Base-by-base conservation (phyloP, 345 rosid species). In the Carallia pectinifolia region DNA sequence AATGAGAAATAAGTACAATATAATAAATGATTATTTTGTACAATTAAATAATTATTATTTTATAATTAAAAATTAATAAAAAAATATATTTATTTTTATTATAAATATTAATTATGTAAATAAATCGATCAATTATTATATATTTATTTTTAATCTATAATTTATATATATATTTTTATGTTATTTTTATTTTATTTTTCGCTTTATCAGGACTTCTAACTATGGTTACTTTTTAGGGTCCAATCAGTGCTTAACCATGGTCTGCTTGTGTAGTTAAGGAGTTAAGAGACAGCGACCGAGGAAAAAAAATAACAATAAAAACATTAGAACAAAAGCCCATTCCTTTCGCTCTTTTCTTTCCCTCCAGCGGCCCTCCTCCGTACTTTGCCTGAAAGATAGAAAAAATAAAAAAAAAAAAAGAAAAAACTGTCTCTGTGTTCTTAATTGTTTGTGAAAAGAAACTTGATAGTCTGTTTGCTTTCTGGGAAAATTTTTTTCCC, bases 191-290 rank as follows among this genome's bases (percentile, higher is more conserved):
- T 23, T 23, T 23, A 23, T 23, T 23, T 60, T 61, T 40, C 17
- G 52, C 9, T 9, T 31, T 31, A 16, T 23, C 9, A 0, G 59
- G 13, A 0, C 9, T 54, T 54, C 8, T 9, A 77, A 86, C 87
- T 65, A 72, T 73, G 79, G 87, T 82, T 83, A 77, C 53, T 53
- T 65, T 62, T 62, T 74, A 47, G 61, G 71, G 1, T 19, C 62
- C 16, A 12, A n/a, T 40, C 50, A 7, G 48, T 19, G 29, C 77
- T 73, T 73, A 84, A 81, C 83, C 76, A 73, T 9, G 81, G 84
- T 81, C 62, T 67, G 65, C 69, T 65, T 67, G 19, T 61, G 69
- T 75, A 68, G 80, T 74, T 78, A 67, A 56, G 76, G 74, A 76
- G 74, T 69, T 37, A 61, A 50, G 38, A 40, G 50, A 12, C 50